Evolutionary conservation across 805 yeast species (phyloP).

Genomic region (Saccharomycopsis fermentans): DNA sequence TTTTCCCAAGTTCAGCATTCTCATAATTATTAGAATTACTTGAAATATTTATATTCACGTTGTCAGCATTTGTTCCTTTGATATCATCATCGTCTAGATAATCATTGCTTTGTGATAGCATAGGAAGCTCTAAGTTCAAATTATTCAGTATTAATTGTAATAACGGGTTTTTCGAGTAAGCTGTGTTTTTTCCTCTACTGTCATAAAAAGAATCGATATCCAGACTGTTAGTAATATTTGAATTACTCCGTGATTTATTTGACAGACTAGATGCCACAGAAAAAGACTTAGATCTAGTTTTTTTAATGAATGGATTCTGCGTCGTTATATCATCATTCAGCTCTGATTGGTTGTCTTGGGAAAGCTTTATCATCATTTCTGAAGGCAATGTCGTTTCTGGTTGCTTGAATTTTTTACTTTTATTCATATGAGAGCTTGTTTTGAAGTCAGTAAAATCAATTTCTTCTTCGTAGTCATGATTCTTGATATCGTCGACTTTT

Average conservation of each 20-base stretch:
- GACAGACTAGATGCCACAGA: constrained; percentile 7
- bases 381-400: background rate
- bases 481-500: background rate
- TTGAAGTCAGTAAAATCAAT: constrained; percentile 31
- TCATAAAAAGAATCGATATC: background rate
- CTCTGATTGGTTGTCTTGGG: background rate
- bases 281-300: constrained; percentile 10
- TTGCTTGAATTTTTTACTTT: background rate
- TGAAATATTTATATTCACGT: constrained; percentile 23
- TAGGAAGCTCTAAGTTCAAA: constrained; percentile 11
- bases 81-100: constrained; percentile 15
- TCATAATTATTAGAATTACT: constrained; percentile 20
- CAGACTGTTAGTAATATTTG: background rate
- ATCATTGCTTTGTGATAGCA: background rate
- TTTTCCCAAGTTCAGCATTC: constrained; percentile 17
- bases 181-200: background rate
- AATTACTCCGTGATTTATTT: background rate
- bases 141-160: background rate
- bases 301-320: background rate
- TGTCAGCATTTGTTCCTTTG: constrained; percentile 21
- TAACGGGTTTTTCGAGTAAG: constrained; percentile 4
- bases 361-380: background rate
- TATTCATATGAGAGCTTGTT: background rate
- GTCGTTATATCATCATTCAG: background rate
- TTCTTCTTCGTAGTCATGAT: constrained; percentile 26